Conservation (phyloP, 768 basidiomycete species). For the Pleurotus sapidus region DNA sequence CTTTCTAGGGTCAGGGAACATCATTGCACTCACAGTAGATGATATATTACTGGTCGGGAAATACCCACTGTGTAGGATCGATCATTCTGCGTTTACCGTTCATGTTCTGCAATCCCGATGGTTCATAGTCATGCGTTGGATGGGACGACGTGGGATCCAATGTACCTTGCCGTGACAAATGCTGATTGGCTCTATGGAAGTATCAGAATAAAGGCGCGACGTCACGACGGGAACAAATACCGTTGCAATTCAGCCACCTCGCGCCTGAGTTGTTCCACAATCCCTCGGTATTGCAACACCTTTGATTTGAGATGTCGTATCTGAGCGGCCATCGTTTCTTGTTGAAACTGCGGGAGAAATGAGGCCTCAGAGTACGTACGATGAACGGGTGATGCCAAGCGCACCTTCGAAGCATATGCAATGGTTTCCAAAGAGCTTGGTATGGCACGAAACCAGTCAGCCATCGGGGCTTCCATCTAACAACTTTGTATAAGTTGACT, state of each 20-base stretch:
- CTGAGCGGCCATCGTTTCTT: constrained; percentile 69
- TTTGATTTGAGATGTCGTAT: constrained; percentile 61
- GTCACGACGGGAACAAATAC: constrained; percentile 29
- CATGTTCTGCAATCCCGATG: constrained; percentile 40
- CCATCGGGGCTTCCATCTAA: constrained; percentile 81
- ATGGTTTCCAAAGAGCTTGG: constrained; percentile 60
- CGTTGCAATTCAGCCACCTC: constrained; percentile 56
- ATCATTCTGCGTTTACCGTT: constrained; percentile 68
- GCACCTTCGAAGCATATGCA: constrained; percentile 67
- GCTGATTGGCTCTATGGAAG: constrained; percentile 43
- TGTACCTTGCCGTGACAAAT: constrained; percentile 48
- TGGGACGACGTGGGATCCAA: constrained; percentile 30
- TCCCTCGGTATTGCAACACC: constrained; percentile 49
- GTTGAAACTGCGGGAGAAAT: constrained; percentile 59
- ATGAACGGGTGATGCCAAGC: not conserved
- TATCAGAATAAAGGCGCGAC: constrained; percentile 9
- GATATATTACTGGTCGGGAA: not conserved
- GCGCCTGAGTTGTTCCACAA: constrained; percentile 51
- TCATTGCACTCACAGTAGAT: too few relatives aligned
- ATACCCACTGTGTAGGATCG: constrained; percentile 39
- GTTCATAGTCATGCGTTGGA: constrained; percentile 19
- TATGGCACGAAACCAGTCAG: constrained; percentile 72
- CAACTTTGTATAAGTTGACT: not conserved
- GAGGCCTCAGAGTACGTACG: not conserved
- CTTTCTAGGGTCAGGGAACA: constrained; percentile 9